Evolutionary conservation across 2,329 filamentous ascomycete genomes (phyloP).

Genomic region (Hyphodiscus sp.): DNA sequence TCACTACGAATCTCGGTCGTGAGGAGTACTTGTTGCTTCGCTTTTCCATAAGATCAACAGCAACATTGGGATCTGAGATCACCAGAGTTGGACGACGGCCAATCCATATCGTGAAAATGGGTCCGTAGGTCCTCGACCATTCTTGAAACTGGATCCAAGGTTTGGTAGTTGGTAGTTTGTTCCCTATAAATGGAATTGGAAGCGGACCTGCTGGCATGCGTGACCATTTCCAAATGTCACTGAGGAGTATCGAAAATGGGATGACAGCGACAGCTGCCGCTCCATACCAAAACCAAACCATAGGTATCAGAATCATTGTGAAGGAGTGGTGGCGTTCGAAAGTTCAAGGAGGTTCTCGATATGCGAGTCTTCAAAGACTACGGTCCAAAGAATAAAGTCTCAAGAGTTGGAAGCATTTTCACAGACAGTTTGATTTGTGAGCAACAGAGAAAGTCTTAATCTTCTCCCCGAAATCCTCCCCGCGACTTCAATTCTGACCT

Average conservation of each 20-base stretch:
- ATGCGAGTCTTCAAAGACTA: background rate
- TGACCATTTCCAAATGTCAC: conserved; percentile 29
- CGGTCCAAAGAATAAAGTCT: background rate
- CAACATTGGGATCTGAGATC: conserved; percentile 38
- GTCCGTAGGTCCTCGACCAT: conserved; percentile 39
- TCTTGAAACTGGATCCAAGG: conserved; percentile 37
- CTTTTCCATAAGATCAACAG: conserved; percentile 39
- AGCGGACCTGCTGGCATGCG: conserved; percentile 41
- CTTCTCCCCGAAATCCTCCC: background rate
- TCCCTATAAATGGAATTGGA: conserved; percentile 40
- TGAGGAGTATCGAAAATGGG: conserved; percentile 24
- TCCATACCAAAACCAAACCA: conserved; percentile 14
- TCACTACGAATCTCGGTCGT: conserved; percentile 38
- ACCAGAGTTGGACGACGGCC: conserved; percentile 39
- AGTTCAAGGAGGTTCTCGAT: background rate
- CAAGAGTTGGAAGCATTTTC: too few relatives aligned
- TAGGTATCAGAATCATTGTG: conserved; percentile 10
- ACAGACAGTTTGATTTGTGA: background rate
- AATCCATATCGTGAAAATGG: conserved; percentile 43
- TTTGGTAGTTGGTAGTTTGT: conserved; percentile 30
- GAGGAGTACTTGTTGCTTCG: conserved; percentile 39
- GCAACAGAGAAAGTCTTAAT: background rate
- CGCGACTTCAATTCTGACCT: background rate
- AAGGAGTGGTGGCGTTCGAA: background rate
- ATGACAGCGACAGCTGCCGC: conserved; percentile 18